Base-by-base conservation (phyloP, 129 eudicot species). In the Escallonia herrerae region DNA sequence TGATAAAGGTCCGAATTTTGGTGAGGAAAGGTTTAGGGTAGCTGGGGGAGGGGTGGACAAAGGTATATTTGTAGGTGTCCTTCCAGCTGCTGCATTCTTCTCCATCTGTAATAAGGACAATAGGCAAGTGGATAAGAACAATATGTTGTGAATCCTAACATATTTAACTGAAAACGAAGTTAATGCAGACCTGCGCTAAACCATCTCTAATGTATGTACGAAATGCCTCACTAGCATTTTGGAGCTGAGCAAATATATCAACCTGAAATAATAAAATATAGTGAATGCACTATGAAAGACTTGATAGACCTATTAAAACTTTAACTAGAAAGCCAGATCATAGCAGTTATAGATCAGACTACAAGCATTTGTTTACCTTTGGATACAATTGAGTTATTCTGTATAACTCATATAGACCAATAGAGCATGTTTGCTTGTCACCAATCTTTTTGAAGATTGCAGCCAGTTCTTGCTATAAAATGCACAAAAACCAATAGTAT, bases 71-170 rank as follows among this genome's bases (percentile, higher is more conserved):
- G 99, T 79, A 49, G 93, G 96, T 40, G 99, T 93, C 82, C 96
- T 86, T 72, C 99, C 99, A n/a, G 96, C 99, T 63, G 99, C 99
- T 10, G 95, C 96, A 69, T 86, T 93, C 82, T 79, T 89, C 80
- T 89, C 99, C 99, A 93, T 93, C 99, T 93, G 95, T 66, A 70
- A 54, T 22, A 52, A 47, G 15, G 46, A 44, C 8, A 11, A 52
- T 37, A 8, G 7, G 58, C 41, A 64, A 14, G 40, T 4, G 8
- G 11, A 52, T 47, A 44, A 4, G 5, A 48, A 44, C 42, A 5
- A 10, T 9, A 3, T 63, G 15, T 1, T 22, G 40, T 7, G 43
- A 10, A 39, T 37, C 10, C 39, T 7, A 10, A 68, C 37, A n/a
- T 4, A 1, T 13, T 8, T 12, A 7, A 50, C 8, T n/a, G 60